Conservation (phyloP, 2,329 filamentous ascomycete species). For the Aspergillus ochraceus region DNA sequence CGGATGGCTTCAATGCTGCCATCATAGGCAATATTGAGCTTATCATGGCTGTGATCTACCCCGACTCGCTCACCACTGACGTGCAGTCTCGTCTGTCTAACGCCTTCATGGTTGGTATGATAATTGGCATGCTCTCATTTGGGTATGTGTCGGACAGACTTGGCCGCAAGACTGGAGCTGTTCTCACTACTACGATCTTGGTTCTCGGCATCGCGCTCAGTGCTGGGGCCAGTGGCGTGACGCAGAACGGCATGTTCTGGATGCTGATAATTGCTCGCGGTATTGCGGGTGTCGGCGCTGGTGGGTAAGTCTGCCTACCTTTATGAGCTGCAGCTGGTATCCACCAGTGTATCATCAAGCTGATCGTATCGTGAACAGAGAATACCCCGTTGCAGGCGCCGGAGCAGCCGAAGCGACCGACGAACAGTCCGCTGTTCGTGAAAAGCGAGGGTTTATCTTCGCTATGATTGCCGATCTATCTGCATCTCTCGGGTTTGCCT, state of each 20-base stretch:
- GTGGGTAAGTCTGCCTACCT: constrained; percentile 24
- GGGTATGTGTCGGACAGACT: constrained; percentile 52
- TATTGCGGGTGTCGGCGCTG: constrained; percentile 47
- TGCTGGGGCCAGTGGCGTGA: constrained; percentile 46
- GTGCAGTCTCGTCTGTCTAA: constrained; percentile 52
- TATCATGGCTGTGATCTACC: constrained; percentile 40
- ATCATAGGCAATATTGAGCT: constrained; percentile 37
- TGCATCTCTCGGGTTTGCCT: constrained; percentile 53
- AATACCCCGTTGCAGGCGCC: constrained; percentile 57
- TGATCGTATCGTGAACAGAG: constrained; percentile 22
- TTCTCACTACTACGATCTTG: constrained; percentile 50
- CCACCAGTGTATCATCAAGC: background rate
- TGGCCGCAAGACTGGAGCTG: constrained; percentile 51
- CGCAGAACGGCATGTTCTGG: constrained; percentile 34
- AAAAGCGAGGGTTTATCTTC: constrained; percentile 56
- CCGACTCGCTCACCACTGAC: constrained; percentile 19
- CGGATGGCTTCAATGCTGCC: constrained; percentile 38
- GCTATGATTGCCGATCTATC: constrained; percentile 57
- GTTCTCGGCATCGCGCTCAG: constrained; percentile 51
- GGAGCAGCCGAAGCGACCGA: constrained; percentile 53
- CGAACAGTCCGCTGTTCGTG: constrained; percentile 47
- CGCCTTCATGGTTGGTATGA: constrained; percentile 58
- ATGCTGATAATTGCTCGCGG: constrained; percentile 45
- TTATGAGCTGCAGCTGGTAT: background rate
- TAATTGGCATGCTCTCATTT: constrained; percentile 57